A percentile compares a stretch with the other conserved stretches of the same genome.
These are phyloP conservation scores for Clavispora asparagi DNA, from an alignment of 805 yeast genomes.

Conservation along the genomic window DNA sequence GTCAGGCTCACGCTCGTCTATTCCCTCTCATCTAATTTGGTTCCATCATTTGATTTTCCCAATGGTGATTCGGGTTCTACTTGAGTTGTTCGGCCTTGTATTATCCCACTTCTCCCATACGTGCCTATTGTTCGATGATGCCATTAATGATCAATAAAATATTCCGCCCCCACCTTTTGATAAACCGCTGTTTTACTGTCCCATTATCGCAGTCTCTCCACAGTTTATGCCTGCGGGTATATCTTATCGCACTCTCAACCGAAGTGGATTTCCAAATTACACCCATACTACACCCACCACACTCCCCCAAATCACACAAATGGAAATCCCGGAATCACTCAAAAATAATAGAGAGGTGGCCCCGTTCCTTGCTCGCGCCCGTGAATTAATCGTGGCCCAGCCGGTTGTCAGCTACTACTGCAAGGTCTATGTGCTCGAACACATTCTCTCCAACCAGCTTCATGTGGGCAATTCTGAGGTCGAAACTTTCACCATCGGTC, in stretches of 20 bases:
- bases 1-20: too few species aligned
- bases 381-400: conserved; percentile 52
- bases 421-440: conserved; percentile 63
- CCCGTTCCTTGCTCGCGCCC: conserved; percentile 49
- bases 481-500: conserved; percentile 52
- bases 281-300: too few species aligned
- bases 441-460: conserved; percentile 53
- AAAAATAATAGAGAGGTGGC: conserved; percentile 35
- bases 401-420: conserved; percentile 74
- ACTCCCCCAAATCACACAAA: not conserved
- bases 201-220: not conserved
- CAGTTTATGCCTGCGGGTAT: not conserved
- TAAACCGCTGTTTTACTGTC: too few species aligned
- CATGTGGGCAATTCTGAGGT: conserved; percentile 54
- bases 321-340: conserved; percentile 8
- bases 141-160: too few species aligned
- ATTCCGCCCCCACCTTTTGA: too few species aligned
- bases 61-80: too few species aligned
- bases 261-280: too few species aligned
- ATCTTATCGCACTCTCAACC: not conserved
- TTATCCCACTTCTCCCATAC: too few species aligned
- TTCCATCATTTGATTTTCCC: too few species aligned
- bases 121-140: too few species aligned
- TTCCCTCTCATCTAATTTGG: too few species aligned
- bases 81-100: too few species aligned